Evolutionary conservation across 257 asterid species (phyloP), one percentile per base, ranked within the genome.

Genomic region (Solanum appendiculatum): DNA sequence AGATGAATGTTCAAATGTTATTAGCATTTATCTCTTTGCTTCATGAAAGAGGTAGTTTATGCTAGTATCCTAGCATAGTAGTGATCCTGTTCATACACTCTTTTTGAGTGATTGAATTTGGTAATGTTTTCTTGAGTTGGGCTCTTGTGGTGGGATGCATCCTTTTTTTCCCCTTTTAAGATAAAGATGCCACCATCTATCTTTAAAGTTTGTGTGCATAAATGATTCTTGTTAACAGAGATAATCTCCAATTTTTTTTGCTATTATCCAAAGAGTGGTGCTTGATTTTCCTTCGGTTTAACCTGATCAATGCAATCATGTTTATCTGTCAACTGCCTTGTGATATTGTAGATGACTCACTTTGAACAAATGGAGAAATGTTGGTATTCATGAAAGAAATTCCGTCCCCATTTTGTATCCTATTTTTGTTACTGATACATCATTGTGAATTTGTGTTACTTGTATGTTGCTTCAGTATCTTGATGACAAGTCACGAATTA

Each of bases 401-500:
- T 34, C 16, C 6, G 1, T 33, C 15, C 21, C 27, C 44, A 72
- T 27, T 27, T 44, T 27, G 36, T 46, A 16, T 44, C 64, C 18
- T 46, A 2, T 46, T 85, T 85, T 31, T 39, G 87, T 48, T 44
- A 25, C 63, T 86, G 86, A 78, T 80, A 40, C 12, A 11, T 4
- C n/a, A 54, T 81, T 3, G 18, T 58, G 75, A 72, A 54, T 60
- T 89, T 64, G 48, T 33, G 44, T 84, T 44, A 40, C 81, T 90
- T 60, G 82, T 87, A 51, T 46, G 74, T 44, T 21, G 2, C 91
- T 93, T 92, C 97, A 97, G 99, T 97, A 90, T 90, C 87, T 88
- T 80, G 99, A 97, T 72, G 99, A 96, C 85, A 96, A 93, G 94
- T 96, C 93, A 89, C 93, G 77, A 37, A 92, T 97, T 86, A 96